These are phyloP conservation scores for Ambrosia artemisiifolia DNA, from an alignment of 129 eudicot species.

Conservation along the genomic window DNA sequence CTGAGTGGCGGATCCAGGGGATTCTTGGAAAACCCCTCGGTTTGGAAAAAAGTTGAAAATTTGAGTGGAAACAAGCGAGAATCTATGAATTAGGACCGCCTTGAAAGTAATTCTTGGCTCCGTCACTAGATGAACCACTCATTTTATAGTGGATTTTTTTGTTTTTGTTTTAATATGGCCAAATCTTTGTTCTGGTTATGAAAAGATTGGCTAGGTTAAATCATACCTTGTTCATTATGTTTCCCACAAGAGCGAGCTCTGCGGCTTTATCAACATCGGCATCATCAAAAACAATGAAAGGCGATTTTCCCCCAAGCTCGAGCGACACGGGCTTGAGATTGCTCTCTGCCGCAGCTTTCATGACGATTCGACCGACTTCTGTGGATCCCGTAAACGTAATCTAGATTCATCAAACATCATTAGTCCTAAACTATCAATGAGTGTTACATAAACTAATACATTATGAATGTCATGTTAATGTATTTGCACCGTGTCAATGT, in stretches of 20 bases:
- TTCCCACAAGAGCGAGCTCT: constrained; percentile 45
- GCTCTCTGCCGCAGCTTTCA: constrained; percentile 82
- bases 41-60: too few species aligned
- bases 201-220: too few species aligned
- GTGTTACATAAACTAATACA: neutral
- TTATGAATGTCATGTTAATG: neutral
- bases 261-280: constrained; percentile 66
- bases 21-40: too few species aligned
- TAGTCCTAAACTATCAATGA: neutral
- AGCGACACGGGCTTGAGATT: constrained; percentile 71
- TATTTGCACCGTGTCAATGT: constrained; percentile 57
- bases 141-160: too few species aligned
- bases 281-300: constrained; percentile 67
- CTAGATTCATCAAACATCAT: constrained; percentile 28
- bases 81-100: too few species aligned
- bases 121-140: too few species aligned
- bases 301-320: constrained; percentile 83
- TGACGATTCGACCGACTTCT: constrained; percentile 58
- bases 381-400: constrained; percentile 82
- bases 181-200: too few species aligned
- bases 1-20: too few species aligned
- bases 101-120: too few species aligned
- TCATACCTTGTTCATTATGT: constrained; percentile 49
- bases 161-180: too few species aligned
- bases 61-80: too few species aligned